Percentiles rank a stretch among this genome's conserved stretches.
phyloP scores from a whole-genome alignment of 805 yeast genomes.

The Jamesozyma spencerorum region DNA sequence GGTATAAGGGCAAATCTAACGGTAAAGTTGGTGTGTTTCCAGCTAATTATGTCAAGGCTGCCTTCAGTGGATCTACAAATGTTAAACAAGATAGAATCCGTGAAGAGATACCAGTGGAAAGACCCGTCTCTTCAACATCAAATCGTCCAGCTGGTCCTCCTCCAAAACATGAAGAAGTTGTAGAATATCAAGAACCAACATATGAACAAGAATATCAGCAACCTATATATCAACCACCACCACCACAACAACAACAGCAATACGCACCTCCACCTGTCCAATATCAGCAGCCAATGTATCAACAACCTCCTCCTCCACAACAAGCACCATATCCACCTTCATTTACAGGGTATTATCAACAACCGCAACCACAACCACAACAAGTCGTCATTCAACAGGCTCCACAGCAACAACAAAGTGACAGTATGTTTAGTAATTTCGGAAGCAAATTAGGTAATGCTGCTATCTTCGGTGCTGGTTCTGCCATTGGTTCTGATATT shows the following conservation, averaged over 20 bases:
- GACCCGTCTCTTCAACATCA: no score
- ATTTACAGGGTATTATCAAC: slow-evolving; percentile 13
- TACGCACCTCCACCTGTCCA: background rate
- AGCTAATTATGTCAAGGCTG: slow-evolving; percentile 60
- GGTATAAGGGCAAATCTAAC: slow-evolving; percentile 78
- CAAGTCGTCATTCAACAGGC: slow-evolving; percentile 20
- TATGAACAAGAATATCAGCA: no score
- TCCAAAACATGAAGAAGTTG: slow-evolving; percentile 7
- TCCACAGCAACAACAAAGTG: slow-evolving; percentile 19
- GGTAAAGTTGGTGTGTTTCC: slow-evolving; percentile 78
- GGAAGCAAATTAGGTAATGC: slow-evolving; percentile 83
- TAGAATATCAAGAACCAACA: background rate
- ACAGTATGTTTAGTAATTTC: slow-evolving; percentile 42
- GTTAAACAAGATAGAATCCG: background rate
- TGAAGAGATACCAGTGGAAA: background rate
- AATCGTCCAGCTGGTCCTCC: slow-evolving; percentile 6
- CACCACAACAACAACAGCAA: slow-evolving; percentile 4
- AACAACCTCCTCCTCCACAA: background rate
- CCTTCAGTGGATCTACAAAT: slow-evolving; percentile 13
- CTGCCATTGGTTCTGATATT: slow-evolving; percentile 77
- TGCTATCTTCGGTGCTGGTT: slow-evolving; percentile 95
- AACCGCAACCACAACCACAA: slow-evolving; percentile 29
- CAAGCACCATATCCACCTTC: slow-evolving; percentile 5
- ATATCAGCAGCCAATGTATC: background rate
- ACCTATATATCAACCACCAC: background rate